phyloP scores from a whole-genome alignment of 371 early-diverging fungal species.

The Mucor mucedo region DNA sequence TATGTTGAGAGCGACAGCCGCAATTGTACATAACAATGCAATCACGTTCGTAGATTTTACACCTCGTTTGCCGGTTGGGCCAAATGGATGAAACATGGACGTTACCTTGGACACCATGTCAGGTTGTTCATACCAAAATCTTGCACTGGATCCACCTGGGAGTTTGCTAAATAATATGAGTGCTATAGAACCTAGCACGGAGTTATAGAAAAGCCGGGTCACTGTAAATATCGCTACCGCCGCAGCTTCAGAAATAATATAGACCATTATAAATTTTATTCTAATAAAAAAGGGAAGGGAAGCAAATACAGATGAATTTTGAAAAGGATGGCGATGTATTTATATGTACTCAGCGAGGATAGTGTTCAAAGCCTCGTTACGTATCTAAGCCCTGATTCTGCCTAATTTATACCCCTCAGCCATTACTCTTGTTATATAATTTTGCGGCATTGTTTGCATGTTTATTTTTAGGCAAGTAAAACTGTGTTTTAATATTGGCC shows the following conservation, averaged over 20 bases:
- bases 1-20: conserved; percentile 12
- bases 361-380: too few relatives aligned
- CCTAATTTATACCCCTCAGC: too few relatives aligned
- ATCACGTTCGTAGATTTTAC: conserved; percentile 8
- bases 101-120: conserved; percentile 12
- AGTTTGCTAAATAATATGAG: conserved; percentile 19
- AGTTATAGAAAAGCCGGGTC: conserved; percentile 12
- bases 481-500: too few relatives aligned
- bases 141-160: conserved; percentile 20
- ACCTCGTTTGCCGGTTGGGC: conserved; percentile 23
- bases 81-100: conserved; percentile 20
- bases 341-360: too few relatives aligned
- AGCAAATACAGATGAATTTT: background rate
- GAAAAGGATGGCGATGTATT: too few relatives aligned
- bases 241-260: conserved; percentile 13
- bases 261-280: background rate
- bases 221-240: conserved; percentile 21
- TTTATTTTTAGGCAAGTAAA: too few relatives aligned
- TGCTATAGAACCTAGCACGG: conserved; percentile 4
- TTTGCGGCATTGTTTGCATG: too few relatives aligned
- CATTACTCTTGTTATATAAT: too few relatives aligned
- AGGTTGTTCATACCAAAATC: conserved; percentile 27
- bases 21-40: conserved; percentile 7
- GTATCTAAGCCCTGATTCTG: too few relatives aligned
- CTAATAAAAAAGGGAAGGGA: too few relatives aligned